A percentile compares a stretch with the other conserved stretches of the same genome.
Conservation (phyloP, 2,329 filamentous ascomycete species). For the Botrytis galanthina region DNA sequence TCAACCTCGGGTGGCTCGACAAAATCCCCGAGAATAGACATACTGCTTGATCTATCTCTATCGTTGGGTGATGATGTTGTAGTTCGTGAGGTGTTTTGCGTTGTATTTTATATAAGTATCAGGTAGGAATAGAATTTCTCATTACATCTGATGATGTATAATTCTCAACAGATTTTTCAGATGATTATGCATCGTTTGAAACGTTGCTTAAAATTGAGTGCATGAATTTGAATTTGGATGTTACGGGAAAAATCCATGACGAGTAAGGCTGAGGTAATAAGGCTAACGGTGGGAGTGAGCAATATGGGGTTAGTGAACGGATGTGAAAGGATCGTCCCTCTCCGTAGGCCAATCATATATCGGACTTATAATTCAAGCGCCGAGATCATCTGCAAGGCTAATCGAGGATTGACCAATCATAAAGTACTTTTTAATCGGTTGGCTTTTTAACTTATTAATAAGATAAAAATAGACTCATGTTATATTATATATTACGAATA, state of each 20-base stretch:
- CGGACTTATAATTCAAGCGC: neutral
- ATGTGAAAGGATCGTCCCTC: neutral
- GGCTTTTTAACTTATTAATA: too few relatives aligned
- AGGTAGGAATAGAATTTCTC: neutral
- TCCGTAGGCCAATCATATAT: neutral
- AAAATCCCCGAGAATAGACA: constrained; percentile 3
- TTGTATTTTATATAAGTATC: neutral
- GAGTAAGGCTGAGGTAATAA: neutral
- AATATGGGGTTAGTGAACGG: neutral
- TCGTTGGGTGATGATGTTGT: neutral
- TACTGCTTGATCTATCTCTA: neutral
- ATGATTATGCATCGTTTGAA: neutral
- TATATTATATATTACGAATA: too few relatives aligned
- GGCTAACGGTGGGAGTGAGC: neutral
- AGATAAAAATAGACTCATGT: neutral
- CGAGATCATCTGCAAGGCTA: neutral
- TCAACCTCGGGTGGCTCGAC: neutral
- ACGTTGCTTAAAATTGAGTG: neutral
- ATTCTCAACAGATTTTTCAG: neutral
- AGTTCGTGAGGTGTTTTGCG: neutral
- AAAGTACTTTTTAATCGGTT: neutral
- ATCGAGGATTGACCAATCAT: neutral
- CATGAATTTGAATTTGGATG: constrained; percentile 2
- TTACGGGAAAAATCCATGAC: neutral
- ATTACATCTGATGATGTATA: neutral